These are phyloP conservation scores for Plasmodium ovale DNA, from an alignment of 169 alveolate species.

Conservation along the genomic window DNA sequence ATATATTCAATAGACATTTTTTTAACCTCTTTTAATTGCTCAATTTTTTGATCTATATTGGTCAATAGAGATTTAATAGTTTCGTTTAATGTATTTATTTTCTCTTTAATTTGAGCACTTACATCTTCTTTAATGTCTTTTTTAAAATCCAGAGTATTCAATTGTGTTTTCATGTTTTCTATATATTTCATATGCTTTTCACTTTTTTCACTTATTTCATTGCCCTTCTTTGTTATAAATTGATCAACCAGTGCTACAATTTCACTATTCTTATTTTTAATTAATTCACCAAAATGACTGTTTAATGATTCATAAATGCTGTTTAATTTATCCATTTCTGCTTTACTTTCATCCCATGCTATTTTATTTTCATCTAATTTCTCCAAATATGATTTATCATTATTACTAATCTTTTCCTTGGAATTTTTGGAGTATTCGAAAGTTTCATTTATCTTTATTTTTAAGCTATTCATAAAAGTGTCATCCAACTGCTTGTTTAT, in stretches of 20 bases:
- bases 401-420: neutral
- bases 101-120: too few relatives aligned
- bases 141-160: neutral
- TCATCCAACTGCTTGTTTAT: constrained; percentile 7
- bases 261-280: neutral
- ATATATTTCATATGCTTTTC: neutral
- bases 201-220: neutral
- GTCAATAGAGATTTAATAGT: too few relatives aligned
- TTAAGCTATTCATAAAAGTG: neutral
- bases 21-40: too few relatives aligned
- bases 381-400: neutral
- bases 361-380: neutral
- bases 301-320: constrained; percentile 4
- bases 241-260: neutral
- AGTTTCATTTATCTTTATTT: neutral
- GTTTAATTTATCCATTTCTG: constrained; percentile 2
- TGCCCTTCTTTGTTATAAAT: neutral
- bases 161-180: neutral
- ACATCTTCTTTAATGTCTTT: too few relatives aligned
- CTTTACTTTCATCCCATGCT: neutral
- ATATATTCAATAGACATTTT: too few relatives aligned
- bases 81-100: neutral
- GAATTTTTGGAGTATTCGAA: neutral
- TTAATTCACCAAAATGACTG: neutral
- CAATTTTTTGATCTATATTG: too few relatives aligned